phyloP scores from a whole-genome alignment of 768 basidiomycete species.

The Coprinopsis sp. region DNA sequence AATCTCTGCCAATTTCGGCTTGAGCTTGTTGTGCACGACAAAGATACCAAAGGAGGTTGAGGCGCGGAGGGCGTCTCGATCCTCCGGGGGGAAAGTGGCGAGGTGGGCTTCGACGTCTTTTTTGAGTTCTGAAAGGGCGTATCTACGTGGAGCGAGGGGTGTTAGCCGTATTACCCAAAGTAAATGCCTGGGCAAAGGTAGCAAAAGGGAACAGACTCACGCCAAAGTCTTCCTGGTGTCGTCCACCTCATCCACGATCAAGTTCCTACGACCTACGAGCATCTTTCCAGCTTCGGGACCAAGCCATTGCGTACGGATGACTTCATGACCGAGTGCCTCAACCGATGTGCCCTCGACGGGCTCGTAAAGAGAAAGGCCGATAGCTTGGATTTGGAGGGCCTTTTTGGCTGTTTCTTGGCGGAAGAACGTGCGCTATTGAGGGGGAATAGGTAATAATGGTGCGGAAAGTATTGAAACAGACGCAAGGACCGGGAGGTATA shows the following conservation, averaged over 20 bases:
- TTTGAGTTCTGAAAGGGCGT: slow-evolving; percentile 84
- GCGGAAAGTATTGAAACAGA: too few species aligned
- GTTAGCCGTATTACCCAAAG: background rate
- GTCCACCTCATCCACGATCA: slow-evolving; percentile 92
- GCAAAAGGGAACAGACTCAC: slow-evolving; percentile 41
- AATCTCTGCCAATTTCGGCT: slow-evolving; percentile 75
- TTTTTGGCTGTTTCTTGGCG: slow-evolving; percentile 64
- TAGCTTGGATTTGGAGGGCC: slow-evolving; percentile 91
- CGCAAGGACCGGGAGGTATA: too few species aligned
- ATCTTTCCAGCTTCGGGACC: slow-evolving; percentile 62
- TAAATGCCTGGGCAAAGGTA: background rate
- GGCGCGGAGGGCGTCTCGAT: slow-evolving; percentile 61
- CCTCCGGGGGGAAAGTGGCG: slow-evolving; percentile 57
- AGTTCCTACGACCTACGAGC: slow-evolving; percentile 72
- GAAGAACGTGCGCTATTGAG: slow-evolving; percentile 73
- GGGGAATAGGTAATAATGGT: slow-evolving; percentile 4
- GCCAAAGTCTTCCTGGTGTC: slow-evolving; percentile 86
- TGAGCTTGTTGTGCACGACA: slow-evolving; percentile 92
- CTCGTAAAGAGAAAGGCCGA: slow-evolving; percentile 94
- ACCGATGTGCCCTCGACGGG: slow-evolving; percentile 69
- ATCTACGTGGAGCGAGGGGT: slow-evolving; percentile 43
- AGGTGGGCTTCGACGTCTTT: slow-evolving; percentile 82
- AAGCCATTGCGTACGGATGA: slow-evolving; percentile 97
- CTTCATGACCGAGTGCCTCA: slow-evolving; percentile 76
- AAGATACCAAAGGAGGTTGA: slow-evolving; percentile 86